Evolutionary conservation across 2,329 filamentous ascomycete genomes (phyloP).

Genomic region (Fusarium sp.): DNA sequence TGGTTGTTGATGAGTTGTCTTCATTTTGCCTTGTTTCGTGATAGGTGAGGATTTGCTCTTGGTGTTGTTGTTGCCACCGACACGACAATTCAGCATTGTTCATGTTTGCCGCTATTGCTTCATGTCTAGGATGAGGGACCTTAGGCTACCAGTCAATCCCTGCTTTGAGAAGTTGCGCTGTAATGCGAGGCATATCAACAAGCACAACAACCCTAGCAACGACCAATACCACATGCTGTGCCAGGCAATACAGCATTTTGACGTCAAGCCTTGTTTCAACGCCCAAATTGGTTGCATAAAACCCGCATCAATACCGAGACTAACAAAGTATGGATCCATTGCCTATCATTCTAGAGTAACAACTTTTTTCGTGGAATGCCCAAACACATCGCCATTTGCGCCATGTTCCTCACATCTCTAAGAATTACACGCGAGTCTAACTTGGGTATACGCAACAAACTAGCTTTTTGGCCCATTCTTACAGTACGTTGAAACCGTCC

Average conservation of each 20-base stretch:
- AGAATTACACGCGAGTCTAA: not conserved
- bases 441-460: slow-evolving; percentile 13
- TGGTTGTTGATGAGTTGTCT: not conserved
- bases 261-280: not conserved
- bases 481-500: not conserved
- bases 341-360: not conserved
- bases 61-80: not conserved
- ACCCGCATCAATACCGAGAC: not conserved
- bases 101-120: not conserved
- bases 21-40: not conserved
- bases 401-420: not conserved
- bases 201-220: not conserved
- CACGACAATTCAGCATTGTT: not conserved
- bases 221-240: not conserved
- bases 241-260: not conserved
- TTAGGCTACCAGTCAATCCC: not conserved
- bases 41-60: not conserved
- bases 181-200: not conserved
- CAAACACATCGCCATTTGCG: slow-evolving; percentile 1
- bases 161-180: not conserved
- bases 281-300: not conserved
- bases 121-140: not conserved
- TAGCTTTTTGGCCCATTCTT: slow-evolving; percentile 7
- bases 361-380: not conserved
- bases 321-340: not conserved